A percentile compares a stretch with the other conserved stretches of the same genome.
Conservation (phyloP, 2,329 filamentous ascomycete genomes). For the Thermoascus crustaceus region DNA sequence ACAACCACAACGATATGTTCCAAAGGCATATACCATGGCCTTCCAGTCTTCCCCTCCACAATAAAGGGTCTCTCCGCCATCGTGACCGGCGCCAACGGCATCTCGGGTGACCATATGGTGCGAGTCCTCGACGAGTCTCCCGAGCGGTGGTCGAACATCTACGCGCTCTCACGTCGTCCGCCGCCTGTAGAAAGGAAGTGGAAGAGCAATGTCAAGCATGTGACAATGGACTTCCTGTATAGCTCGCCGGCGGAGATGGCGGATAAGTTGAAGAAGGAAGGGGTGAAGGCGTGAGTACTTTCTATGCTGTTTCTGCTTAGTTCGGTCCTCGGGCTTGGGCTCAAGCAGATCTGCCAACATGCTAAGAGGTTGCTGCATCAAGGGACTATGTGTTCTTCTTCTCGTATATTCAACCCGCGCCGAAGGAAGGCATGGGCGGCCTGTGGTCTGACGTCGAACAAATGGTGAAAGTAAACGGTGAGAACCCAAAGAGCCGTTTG, state of each 20-base stretch:
- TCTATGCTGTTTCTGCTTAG: too few relatives aligned
- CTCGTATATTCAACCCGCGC: constrained; percentile 45
- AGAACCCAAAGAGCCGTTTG: not conserved
- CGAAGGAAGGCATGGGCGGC: constrained; percentile 35
- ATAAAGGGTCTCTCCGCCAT: constrained; percentile 42
- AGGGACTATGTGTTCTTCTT: constrained; percentile 47
- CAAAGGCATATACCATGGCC: constrained; percentile 39
- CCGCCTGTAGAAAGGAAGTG: constrained; percentile 33
- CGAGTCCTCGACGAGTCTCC: constrained; percentile 41
- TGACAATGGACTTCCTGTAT: constrained; percentile 32
- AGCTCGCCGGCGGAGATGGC: constrained; percentile 22
- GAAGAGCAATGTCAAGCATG: constrained; percentile 34
- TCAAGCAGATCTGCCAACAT: not conserved
- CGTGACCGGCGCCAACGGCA: constrained; percentile 48
- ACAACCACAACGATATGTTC: too few relatives aligned
- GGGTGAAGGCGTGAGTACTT: too few relatives aligned
- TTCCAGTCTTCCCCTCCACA: constrained; percentile 39
- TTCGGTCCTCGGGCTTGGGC: not conserved
- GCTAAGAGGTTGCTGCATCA: not conserved
- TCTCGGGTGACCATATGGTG: constrained; percentile 46
- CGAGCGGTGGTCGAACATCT: constrained; percentile 46
- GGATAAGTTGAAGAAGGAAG: constrained; percentile 14
- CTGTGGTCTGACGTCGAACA: constrained; percentile 46
- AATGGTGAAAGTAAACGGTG: constrained; percentile 40
- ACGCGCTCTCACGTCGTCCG: constrained; percentile 41